phyloP scores from a whole-genome alignment of 176 grass and related monocot genomes.

The Musa acuminata region DNA sequence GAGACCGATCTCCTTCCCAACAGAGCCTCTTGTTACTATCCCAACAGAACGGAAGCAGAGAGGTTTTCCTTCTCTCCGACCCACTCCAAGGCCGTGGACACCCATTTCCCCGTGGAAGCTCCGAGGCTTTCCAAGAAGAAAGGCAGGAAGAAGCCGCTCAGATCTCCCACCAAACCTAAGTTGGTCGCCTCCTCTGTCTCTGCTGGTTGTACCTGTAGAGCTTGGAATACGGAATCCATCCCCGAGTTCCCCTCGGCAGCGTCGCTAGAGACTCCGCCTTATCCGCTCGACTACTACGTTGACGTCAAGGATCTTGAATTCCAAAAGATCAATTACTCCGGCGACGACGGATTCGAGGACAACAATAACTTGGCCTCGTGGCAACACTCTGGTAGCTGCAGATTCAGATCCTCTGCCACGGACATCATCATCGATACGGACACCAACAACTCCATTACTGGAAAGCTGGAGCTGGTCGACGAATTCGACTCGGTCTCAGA shows the following conservation, averaged over 20 bases:
- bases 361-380: not conserved
- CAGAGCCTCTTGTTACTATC: constrained; percentile 72
- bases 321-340: not conserved
- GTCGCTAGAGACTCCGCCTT: constrained; percentile 29
- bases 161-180: constrained; percentile 21
- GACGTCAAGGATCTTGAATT: constrained; percentile 16
- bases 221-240: constrained; percentile 7
- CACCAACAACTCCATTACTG: constrained; percentile 10
- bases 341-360: not conserved
- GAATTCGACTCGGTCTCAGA: not conserved
- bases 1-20: constrained; percentile 28
- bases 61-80: constrained; percentile 24
- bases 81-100: constrained; percentile 32
- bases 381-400: constrained; percentile 17
- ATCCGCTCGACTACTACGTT: constrained; percentile 28
- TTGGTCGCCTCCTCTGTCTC: constrained; percentile 35
- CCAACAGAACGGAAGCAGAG: constrained; percentile 26
- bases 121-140: constrained; percentile 36
- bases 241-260: constrained; percentile 1
- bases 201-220: constrained; percentile 24
- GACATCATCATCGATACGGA: constrained; percentile 55
- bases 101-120: constrained; percentile 39
- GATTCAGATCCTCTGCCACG: constrained; percentile 37
- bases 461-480: constrained; percentile 17
- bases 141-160: constrained; percentile 25